These are phyloP conservation scores for Euphorbia peplus DNA, from an alignment of 345 rosid species.

Conservation along the genomic window DNA sequence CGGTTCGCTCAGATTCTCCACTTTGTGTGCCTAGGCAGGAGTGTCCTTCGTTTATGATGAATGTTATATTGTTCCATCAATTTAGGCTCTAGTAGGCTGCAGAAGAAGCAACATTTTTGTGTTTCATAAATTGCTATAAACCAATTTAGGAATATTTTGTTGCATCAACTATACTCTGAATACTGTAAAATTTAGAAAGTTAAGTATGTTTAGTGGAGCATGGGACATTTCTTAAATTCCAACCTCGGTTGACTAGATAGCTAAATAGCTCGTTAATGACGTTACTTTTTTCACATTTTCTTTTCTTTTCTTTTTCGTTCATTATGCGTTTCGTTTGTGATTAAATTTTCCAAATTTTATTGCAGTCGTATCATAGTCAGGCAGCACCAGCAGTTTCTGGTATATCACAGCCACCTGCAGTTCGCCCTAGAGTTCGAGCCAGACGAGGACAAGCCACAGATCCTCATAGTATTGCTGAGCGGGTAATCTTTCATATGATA, in stretches of 20 bases:
- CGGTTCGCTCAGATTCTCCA: too few relatives aligned
- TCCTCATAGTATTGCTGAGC: conserved; percentile 35
- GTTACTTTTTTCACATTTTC: background rate
- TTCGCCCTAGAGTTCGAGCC: conserved; percentile 31
- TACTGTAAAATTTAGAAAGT: background rate
- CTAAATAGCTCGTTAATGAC: background rate
- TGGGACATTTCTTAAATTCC: too few relatives aligned
- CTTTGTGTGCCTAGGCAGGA: too few relatives aligned
- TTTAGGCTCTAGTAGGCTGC: background rate
- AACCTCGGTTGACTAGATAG: too few relatives aligned
- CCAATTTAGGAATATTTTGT: too few relatives aligned
- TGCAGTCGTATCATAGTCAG: conserved; percentile 49
- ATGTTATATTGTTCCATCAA: background rate
- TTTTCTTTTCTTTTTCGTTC: background rate
- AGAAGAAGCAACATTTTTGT: background rate
- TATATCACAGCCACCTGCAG: conserved; percentile 38
- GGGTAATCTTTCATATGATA: conserved; percentile 25
- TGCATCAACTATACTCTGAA: background rate
- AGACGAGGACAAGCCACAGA: conserved; percentile 38
- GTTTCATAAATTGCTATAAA: too few relatives aligned
- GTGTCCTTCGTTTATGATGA: too few relatives aligned
- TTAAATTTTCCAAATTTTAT: conserved; percentile 2
- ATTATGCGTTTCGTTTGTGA: background rate
- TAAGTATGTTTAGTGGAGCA: background rate
- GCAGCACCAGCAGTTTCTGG: conserved; percentile 29